phyloP scores from a whole-genome alignment of 345 rosid genomes.

The Murraya koenigii region DNA sequence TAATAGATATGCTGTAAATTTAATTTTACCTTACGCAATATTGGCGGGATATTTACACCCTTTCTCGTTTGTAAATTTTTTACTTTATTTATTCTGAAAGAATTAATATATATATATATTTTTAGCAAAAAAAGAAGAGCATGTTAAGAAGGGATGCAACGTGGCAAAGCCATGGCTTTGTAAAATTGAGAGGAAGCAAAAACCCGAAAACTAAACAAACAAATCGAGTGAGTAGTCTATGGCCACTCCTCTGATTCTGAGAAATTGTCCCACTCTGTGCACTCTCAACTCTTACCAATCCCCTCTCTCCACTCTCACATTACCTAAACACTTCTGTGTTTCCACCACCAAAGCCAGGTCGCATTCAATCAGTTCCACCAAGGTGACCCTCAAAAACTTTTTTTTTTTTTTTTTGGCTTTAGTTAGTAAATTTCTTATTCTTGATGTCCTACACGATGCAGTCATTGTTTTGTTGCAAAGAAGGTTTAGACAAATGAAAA shows the following conservation, averaged over 20 bases:
- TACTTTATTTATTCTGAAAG: no score
- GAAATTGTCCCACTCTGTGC: slow-evolving; percentile 2
- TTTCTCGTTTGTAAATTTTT: neutral
- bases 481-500: neutral
- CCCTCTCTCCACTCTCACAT: slow-evolving; percentile 2
- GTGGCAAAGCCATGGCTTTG: slow-evolving; percentile 5
- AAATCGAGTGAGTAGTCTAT: slow-evolving; percentile 9
- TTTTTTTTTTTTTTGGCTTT: neutral
- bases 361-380: slow-evolving; percentile 24
- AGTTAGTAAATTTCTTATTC: neutral
- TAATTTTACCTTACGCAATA: no score
- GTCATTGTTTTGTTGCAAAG: neutral
- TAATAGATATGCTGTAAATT: no score
- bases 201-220: neutral
- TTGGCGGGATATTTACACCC: no score
- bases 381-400: slow-evolving; percentile 16
- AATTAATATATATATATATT: no score
- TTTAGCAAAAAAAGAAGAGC: no score
- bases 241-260: slow-evolving; percentile 45
- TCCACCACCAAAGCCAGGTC: slow-evolving; percentile 25
- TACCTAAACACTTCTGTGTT: slow-evolving; percentile 15
- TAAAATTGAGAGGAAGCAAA: neutral
- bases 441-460: neutral
- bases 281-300: neutral
- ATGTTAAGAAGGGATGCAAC: neutral